Conservation (phyloP, 768 basidiomycete genomes). For the Suillus americanus region DNA sequence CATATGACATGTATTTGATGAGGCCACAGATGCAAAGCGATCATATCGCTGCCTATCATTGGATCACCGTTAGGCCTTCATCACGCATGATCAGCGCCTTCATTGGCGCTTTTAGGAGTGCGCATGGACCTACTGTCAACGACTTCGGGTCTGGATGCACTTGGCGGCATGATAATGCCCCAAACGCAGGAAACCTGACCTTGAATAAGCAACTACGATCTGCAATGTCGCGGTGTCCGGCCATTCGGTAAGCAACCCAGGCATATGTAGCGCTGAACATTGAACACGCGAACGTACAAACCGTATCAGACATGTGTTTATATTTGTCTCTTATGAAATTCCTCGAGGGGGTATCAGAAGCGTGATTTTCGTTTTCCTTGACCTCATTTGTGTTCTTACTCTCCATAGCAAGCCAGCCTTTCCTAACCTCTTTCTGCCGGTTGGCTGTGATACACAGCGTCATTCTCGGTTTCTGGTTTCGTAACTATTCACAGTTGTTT, state of each 20-base stretch:
- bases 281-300: background rate
- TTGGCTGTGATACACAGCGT: slow-evolving; percentile 52
- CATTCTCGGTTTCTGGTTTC: too few species aligned
- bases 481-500: too few species aligned
- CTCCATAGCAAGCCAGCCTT: slow-evolving; percentile 43
- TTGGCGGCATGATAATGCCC: background rate
- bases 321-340: background rate
- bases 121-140: background rate
- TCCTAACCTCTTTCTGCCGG: slow-evolving; percentile 59
- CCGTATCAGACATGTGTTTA: background rate
- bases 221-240: too few species aligned
- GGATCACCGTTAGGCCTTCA: background rate
- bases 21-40: background rate
- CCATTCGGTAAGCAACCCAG: background rate
- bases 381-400: slow-evolving; percentile 25
- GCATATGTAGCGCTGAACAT: background rate
- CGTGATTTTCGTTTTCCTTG: background rate
- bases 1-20: background rate
- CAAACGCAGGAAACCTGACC: background rate
- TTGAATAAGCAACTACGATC: background rate
- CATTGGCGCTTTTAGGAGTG: background rate
- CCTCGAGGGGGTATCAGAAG: background rate
- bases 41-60: background rate
- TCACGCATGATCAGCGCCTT: background rate
- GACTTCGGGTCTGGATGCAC: background rate